These are phyloP conservation scores for Leucoagaricus sp. DNA, from an alignment of 1,284 basidiomycete species.

Conservation along the genomic window DNA sequence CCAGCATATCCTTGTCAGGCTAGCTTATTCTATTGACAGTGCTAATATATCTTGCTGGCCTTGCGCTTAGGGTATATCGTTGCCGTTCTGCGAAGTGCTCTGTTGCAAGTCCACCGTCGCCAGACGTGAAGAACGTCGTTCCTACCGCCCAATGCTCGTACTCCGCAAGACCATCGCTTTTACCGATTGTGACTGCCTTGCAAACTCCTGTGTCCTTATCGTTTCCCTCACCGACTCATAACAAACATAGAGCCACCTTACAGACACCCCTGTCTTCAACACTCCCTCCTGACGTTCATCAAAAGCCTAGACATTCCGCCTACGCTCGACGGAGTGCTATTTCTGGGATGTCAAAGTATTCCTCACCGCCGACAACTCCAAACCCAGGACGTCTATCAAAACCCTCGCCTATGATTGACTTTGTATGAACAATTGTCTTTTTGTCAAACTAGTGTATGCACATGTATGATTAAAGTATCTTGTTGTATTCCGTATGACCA, in stretches of 20 bases:
- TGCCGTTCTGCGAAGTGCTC: background rate
- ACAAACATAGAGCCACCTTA: background rate
- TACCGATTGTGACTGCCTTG: conserved; percentile 4
- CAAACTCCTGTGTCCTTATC: background rate
- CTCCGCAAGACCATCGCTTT: conserved; percentile 6
- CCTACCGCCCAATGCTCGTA: background rate
- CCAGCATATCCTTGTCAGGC: background rate
- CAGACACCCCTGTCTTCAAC: background rate
- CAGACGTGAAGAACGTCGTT: background rate
- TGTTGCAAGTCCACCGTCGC: background rate
- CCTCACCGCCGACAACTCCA: conserved; percentile 6
- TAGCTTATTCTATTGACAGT: conserved; percentile 31
- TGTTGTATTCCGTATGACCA: too few relatives aligned
- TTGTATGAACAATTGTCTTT: background rate
- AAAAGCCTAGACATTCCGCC: background rate
- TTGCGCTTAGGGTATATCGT: conserved; percentile 21
- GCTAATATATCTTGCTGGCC: conserved; percentile 36
- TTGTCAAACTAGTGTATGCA: background rate
- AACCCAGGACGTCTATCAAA: conserved; percentile 5
- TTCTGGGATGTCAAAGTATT: background rate
- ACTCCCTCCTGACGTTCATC: background rate
- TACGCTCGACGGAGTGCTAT: conserved; percentile 1
- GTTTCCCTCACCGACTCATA: background rate
- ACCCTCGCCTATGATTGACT: conserved; percentile 2
- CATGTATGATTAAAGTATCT: background rate